phyloP scores from a whole-genome alignment of 306 rosid species.

The Dryas alaskensis region DNA sequence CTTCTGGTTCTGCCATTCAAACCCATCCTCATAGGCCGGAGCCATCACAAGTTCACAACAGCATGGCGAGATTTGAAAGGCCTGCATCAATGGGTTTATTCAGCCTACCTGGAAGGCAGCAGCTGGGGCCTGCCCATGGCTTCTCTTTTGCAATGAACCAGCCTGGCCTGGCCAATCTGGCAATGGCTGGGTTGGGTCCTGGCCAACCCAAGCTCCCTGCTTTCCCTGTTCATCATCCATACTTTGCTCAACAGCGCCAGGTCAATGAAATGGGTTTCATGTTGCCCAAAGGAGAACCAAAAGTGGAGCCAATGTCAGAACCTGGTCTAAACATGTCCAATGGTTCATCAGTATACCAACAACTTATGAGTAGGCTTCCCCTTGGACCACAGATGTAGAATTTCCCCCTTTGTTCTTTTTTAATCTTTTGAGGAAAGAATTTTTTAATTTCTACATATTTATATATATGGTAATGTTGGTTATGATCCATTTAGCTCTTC shows the following conservation, averaged over 20 bases:
- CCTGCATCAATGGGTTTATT: slow-evolving; percentile 50
- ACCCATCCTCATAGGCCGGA: slow-evolving; percentile 59
- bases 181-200: slow-evolving; percentile 61
- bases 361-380: slow-evolving; percentile 80
- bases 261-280: slow-evolving; percentile 60
- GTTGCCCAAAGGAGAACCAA: slow-evolving; percentile 85
- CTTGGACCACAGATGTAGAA: slow-evolving; percentile 83
- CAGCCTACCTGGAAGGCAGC: slow-evolving; percentile 66
- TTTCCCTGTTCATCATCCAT: slow-evolving; percentile 68
- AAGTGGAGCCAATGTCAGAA: slow-evolving; percentile 60
- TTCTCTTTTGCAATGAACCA: slow-evolving; percentile 81
- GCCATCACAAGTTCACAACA: slow-evolving; percentile 56
- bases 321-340: slow-evolving; percentile 52
- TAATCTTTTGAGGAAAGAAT: slow-evolving; percentile 22
- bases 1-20: slow-evolving; percentile 38
- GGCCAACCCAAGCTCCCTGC: slow-evolving; percentile 56
- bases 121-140: slow-evolving; percentile 49
- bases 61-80: slow-evolving; percentile 64
- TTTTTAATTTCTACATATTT: not conserved
- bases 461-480: slow-evolving; percentile 8
- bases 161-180: slow-evolving; percentile 52
- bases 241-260: slow-evolving; percentile 51
- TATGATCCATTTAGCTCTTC: slow-evolving; percentile 11
- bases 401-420: slow-evolving; percentile 30
- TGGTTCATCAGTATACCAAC: slow-evolving; percentile 74